A percentile compares a stretch with the other conserved stretches of the same genome.
phyloP scores from a whole-genome alignment of 140 eudicot genomes.

The Bidens hawaiensis region DNA sequence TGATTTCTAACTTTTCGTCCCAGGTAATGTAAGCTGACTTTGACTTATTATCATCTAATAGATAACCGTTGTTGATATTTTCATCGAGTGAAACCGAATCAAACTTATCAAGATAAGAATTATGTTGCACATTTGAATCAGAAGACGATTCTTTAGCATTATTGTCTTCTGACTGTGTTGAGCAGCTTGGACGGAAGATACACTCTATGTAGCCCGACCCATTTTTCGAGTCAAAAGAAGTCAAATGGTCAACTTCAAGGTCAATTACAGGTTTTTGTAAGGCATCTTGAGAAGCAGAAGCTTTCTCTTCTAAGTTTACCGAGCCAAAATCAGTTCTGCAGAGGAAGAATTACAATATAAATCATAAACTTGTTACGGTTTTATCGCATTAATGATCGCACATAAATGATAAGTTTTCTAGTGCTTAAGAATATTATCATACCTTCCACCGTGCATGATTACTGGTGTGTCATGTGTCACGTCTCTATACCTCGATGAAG shows the following conservation, averaged over 20 bases:
- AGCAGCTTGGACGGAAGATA: conserved; percentile 59
- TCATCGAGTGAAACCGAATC: conserved; percentile 46
- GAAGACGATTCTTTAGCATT: conserved; percentile 43
- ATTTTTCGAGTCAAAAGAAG: conserved; percentile 39
- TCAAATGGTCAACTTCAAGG: conserved; percentile 49
- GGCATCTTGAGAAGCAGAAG: conserved; percentile 48
- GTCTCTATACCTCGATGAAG: conserved; percentile 46
- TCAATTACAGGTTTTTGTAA: conserved; percentile 37
- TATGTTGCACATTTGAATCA: conserved; percentile 22
- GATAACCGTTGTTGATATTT: conserved; percentile 22
- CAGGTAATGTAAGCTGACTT: conserved; percentile 60
- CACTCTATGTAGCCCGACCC: conserved; percentile 55
- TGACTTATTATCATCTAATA: conserved; percentile 37
- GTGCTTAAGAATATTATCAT: conserved; percentile 7
- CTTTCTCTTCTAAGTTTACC: conserved; percentile 28
- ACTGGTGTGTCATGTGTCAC: conserved; percentile 37
- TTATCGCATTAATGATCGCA: conserved; percentile 3
- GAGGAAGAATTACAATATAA: conserved; percentile 2
- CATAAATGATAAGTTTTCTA: too few relatives aligned
- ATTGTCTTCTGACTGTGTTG: conserved; percentile 42
- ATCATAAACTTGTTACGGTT: conserved; percentile 6
- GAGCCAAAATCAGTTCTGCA: conserved; percentile 55
- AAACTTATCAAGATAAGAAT: conserved; percentile 38
- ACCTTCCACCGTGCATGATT: conserved; percentile 45
- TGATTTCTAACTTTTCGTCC: conserved; percentile 72